phyloP scores from a whole-genome alignment of 1,284 basidiomycete species.

The Heterobasidion irregulare region DNA sequence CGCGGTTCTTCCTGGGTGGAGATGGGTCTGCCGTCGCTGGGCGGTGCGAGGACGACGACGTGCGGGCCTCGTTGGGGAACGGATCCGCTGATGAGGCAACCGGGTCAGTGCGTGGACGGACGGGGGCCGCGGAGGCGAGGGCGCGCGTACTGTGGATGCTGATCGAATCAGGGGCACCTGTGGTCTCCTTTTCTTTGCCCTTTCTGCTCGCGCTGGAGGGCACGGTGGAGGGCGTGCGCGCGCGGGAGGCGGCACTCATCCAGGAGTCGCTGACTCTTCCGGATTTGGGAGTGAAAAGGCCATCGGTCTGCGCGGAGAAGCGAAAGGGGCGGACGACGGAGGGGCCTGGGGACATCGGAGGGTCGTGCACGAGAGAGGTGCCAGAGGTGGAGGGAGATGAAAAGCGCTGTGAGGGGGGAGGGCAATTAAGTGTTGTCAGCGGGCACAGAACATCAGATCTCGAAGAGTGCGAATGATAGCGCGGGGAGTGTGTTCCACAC shows the following conservation, averaged over 20 bases:
- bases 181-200: conserved; percentile 11
- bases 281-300: background rate
- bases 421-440: too few relatives aligned
- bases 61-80: background rate
- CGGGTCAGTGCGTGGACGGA: too few relatives aligned
- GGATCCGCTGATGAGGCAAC: background rate
- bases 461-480: background rate
- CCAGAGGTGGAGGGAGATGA: too few relatives aligned
- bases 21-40: conserved; percentile 12
- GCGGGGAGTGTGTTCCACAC: background rate
- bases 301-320: background rate
- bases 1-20: conserved; percentile 19
- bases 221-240: conserved; percentile 9
- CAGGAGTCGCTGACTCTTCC: conserved; percentile 4
- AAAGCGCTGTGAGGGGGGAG: too few relatives aligned
- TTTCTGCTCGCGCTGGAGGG: conserved; percentile 5
- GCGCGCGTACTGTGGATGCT: background rate
- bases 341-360: background rate
- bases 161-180: conserved; percentile 8
- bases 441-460: too few relatives aligned
- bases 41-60: background rate
- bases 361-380: too few relatives aligned
- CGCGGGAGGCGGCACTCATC: background rate
- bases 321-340: conserved; percentile 2
- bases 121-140: too few relatives aligned